Evolutionary conservation across 352 stramenopile genomes (phyloP).

Genomic region (Globisporangium cylindrosporum): DNA sequence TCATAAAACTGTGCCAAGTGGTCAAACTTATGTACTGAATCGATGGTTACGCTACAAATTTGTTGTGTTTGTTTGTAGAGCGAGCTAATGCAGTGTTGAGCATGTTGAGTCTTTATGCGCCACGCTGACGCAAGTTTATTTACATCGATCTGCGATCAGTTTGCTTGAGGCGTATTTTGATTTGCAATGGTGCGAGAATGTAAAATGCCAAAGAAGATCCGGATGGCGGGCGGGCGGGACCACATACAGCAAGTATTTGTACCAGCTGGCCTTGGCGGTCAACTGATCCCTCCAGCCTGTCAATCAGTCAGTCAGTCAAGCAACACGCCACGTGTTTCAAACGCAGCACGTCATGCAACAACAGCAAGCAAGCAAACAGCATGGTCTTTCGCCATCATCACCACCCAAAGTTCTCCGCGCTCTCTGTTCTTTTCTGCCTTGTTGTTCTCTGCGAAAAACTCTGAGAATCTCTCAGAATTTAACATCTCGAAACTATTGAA

Average conservation of each 20-base stretch:
- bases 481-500: background rate
- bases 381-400: no score
- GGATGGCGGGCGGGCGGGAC: background rate
- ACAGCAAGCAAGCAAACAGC: background rate
- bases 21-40: background rate
- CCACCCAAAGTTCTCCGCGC: background rate
- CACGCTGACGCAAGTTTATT: no score
- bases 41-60: no score
- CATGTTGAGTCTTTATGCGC: no score
- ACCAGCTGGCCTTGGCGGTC: background rate
- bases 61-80: no score
- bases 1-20: background rate
- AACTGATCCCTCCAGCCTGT: background rate
- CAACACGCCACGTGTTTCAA: background rate
- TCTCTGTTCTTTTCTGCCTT: background rate
- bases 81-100: no score
- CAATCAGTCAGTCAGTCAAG: background rate
- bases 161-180: background rate
- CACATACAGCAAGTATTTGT: background rate
- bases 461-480: background rate
- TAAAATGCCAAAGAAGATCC: background rate
- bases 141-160: background rate
- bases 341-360: background rate
- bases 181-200: background rate
- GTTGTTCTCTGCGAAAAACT: background rate